Base-by-base conservation (phyloP, 202 grass and related monocot species). In the Schoenoplectus tabernaemontani region DNA sequence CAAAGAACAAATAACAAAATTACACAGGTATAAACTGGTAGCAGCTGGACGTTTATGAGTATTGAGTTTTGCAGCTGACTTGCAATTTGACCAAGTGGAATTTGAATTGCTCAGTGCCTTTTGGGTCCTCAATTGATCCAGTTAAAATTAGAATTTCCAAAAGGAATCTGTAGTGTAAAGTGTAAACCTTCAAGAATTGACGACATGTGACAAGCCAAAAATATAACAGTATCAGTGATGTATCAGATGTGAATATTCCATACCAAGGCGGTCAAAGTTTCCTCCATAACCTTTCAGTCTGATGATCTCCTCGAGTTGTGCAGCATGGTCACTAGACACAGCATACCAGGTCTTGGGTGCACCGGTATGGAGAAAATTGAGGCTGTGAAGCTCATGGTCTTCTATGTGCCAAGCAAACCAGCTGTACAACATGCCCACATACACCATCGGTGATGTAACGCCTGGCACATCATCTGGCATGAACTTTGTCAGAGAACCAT, bases 331-430 rank as follows among this genome's bases (percentile, higher is more conserved):
- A 15, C 96, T 88, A 37, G 90, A 85, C 30, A 93, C 84, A 0
- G 90, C 92, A 57, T 96, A 99, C 96, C 92, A 99, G 11, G 92
- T 93, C 85, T 99, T 99, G 20, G 96, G 90, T 0, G 92, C 88
- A 0, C 92, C 88, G 0, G 88, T 85, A 64, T 99, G 96, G 46
- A 99, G 89, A 81, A 91, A 99, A 46, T 96, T 96, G 78, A 99
- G 83, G 30, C 96, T 99, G 76, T 99, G 96, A 4, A 99, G 85
- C 57, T 99, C 96, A 85, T 99, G 96, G 83, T 99, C 96, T 81
- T 99, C 96, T 0, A 99, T 88, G 12, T 99, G 96, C 96, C 96
- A 99, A 10, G 96, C 96, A 56, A 99, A 99, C 96, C 96, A 99
- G 57, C 90, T 96, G 58, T 95, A 99, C 54, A 96, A 59, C 96